Percentiles rank a stretch among this genome's conserved stretches.
These are phyloP conservation scores for Phytophthora aleatoria DNA, from an alignment of 352 stramenopile genomes.

Conservation along the genomic window DNA sequence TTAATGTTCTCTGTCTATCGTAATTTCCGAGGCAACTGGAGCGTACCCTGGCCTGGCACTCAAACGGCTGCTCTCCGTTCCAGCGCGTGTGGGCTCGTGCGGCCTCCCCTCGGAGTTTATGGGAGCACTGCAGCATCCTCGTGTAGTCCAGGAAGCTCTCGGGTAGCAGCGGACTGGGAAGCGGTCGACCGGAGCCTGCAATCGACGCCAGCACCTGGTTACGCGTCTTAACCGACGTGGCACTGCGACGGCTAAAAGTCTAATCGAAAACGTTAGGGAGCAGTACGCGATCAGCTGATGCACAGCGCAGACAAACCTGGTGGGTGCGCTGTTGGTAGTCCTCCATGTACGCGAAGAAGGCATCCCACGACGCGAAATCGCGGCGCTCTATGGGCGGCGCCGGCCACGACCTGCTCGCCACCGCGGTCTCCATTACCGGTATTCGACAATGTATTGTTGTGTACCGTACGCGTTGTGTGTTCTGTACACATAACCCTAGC, in stretches of 20 bases:
- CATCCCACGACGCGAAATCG: slow-evolving; percentile 31
- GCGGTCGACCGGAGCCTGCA: slow-evolving; percentile 12
- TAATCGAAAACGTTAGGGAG: slow-evolving; percentile 4
- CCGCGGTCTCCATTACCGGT: not conserved
- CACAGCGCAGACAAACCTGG: slow-evolving; percentile 18
- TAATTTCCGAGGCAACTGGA: not conserved
- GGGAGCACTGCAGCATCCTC: slow-evolving; percentile 36
- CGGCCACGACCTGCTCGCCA: slow-evolving; percentile 1
- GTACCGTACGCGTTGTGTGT: not conserved
- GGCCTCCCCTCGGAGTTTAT: slow-evolving; percentile 15
- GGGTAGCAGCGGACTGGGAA: slow-evolving; percentile 21
- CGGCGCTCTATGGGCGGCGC: slow-evolving; percentile 24
- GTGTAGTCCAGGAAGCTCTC: slow-evolving; percentile 42
- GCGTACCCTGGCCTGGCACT: slow-evolving; percentile 38
- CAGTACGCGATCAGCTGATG: not conserved
- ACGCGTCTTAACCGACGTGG: slow-evolving; percentile 39
- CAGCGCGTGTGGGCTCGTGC: slow-evolving; percentile 6
- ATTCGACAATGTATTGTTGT: not conserved
- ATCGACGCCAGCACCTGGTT: slow-evolving; percentile 38
- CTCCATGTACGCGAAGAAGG: slow-evolving; percentile 38
- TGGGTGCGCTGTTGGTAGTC: slow-evolving; percentile 32
- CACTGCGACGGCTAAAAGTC: slow-evolving; percentile 33
- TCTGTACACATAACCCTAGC: not conserved
- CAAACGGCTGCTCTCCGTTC: slow-evolving; percentile 32
- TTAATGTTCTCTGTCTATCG: not conserved